Conservation (phyloP, 31 red algal species). For the Porphyra umbilicalis region DNA sequence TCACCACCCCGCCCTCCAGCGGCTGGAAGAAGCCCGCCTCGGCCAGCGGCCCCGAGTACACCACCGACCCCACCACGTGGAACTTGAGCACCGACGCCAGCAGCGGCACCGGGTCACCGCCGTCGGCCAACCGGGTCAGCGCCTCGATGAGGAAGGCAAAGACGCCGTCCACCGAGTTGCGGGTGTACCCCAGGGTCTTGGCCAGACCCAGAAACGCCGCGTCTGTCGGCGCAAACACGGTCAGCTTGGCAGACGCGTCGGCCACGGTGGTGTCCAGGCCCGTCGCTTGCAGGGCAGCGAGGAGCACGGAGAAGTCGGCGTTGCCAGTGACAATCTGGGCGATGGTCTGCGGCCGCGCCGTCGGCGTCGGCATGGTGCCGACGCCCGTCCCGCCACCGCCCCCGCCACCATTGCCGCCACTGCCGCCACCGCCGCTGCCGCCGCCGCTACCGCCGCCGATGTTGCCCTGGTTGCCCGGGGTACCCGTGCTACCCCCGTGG, state of each 20-base stretch:
- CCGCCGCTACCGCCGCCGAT: no score
- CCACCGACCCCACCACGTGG: no score
- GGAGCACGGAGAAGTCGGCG: neutral
- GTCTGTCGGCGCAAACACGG: slow-evolving; percentile 3
- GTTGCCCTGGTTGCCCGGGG: no score
- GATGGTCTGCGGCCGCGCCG: neutral
- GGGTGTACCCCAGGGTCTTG: neutral
- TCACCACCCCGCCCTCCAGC: no score
- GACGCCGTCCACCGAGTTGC: neutral
- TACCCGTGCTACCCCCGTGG: no score
- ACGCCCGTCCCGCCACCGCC: no score
- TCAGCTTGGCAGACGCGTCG: neutral
- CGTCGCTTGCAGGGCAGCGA: neutral
- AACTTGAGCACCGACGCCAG: neutral
- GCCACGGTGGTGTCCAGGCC: neutral
- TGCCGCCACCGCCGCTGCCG: no score
- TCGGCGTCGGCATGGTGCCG: neutral
- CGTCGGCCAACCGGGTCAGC: neutral
- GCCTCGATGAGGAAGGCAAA: neutral
- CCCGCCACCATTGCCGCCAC: no score
- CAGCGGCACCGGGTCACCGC: slow-evolving; percentile 1
- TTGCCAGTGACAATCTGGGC: neutral
- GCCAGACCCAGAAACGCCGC: neutral
- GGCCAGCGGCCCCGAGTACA: no score
- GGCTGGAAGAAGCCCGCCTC: no score